Conservation (phyloP, 2,329 filamentous ascomycete genomes). For the Colletotrichum musicola region DNA sequence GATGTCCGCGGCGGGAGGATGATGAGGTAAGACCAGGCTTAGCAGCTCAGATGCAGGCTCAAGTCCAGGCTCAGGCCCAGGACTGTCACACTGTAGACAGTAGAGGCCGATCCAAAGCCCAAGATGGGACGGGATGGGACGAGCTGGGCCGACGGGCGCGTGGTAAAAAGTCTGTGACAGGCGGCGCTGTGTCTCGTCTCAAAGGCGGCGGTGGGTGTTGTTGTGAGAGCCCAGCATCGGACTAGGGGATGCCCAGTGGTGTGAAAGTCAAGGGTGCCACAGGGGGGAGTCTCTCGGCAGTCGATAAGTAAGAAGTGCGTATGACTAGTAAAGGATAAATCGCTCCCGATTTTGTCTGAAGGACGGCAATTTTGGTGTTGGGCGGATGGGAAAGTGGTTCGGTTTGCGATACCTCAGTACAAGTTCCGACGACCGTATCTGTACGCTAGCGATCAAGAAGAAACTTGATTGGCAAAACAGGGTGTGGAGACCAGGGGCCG, state of each 20-base stretch:
- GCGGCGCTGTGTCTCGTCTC: slow-evolving; percentile 16
- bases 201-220: slow-evolving; percentile 2
- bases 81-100: background rate
- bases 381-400: background rate
- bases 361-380: background rate
- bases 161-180: slow-evolving; percentile 12
- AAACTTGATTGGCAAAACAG: slow-evolving; percentile 1
- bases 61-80: background rate
- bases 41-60: background rate
- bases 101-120: background rate
- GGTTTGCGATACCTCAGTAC: background rate
- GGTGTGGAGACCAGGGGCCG: background rate
- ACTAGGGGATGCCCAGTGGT: slow-evolving; percentile 22
- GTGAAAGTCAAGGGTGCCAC: slow-evolving; percentile 8
- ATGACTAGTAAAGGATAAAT: slow-evolving; percentile 11
- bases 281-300: background rate
- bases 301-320: background rate
- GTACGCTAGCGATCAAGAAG: background rate
- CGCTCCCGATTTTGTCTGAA: background rate
- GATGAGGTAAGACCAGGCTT: slow-evolving; percentile 27
- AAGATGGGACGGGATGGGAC: background rate
- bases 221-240: background rate
- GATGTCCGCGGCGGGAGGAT: slow-evolving; percentile 9
- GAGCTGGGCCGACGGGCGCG: slow-evolving; percentile 18
- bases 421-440: background rate